Conservation (phyloP, 225 moss, liverwort and hornwort genomes). For the Anthoceros angustus region DNA sequence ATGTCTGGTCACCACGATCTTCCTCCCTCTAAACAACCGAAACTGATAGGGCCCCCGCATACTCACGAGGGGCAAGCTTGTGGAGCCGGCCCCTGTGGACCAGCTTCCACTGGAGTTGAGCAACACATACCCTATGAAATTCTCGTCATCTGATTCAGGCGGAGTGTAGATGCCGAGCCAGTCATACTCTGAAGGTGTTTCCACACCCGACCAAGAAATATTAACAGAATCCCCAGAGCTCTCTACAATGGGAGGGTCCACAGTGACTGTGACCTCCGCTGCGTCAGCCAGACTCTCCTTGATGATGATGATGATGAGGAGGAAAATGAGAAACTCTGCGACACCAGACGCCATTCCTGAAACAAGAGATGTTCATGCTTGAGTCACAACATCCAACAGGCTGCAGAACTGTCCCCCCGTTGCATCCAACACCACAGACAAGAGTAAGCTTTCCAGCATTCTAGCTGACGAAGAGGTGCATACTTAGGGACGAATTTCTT, state of each 20-base stretch:
- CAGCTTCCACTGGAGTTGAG: constrained; percentile 31
- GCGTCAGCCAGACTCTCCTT: constrained; percentile 27
- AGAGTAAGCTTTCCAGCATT: no score
- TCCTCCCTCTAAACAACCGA: constrained; percentile 22
- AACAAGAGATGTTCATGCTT: not conserved
- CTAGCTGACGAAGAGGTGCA: no score
- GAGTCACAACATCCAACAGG: no score
- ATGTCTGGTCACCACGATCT: constrained; percentile 9
- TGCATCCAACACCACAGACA: no score
- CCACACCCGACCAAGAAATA: constrained; percentile 38
- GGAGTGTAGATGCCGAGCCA: constrained; percentile 80
- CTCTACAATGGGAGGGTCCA: constrained; percentile 16
- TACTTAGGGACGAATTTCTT: no score
- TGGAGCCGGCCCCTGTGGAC: constrained; percentile 26
- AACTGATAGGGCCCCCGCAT: constrained; percentile 41
- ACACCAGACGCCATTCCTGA: constrained; percentile 19
- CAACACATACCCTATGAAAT: constrained; percentile 50
- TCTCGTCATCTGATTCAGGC: constrained; percentile 45
- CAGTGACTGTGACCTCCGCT: constrained; percentile 14
- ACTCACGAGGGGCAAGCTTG: constrained; percentile 33
- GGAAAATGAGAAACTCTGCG: constrained; percentile 22
- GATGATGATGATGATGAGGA: constrained; percentile 31
- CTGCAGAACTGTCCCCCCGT: no score
- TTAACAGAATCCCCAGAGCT: constrained; percentile 36
- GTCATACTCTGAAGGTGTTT: constrained; percentile 38